Conservation (phyloP, 129 eudicot genomes). For the Flaveria ramosissima region DNA sequence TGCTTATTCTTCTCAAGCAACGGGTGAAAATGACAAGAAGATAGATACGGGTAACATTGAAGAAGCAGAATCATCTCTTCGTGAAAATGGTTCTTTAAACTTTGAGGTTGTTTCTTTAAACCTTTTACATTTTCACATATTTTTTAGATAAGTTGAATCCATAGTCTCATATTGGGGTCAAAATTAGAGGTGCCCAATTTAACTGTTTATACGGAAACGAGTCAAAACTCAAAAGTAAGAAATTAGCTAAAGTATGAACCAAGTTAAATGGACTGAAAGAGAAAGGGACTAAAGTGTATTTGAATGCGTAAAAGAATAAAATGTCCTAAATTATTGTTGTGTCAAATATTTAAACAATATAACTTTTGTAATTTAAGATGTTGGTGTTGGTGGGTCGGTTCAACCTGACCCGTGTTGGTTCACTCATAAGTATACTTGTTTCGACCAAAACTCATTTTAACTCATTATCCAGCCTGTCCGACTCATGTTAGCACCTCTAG, state of each 20-base stretch:
- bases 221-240: not conserved
- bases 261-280: not conserved
- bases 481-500: not conserved
- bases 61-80: conserved; percentile 91
- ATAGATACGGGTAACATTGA: conserved; percentile 80
- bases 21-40: conserved; percentile 54
- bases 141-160: not conserved
- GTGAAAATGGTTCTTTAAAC: conserved; percentile 82
- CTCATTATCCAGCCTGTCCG: not conserved
- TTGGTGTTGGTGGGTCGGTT: not conserved
- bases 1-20: conserved; percentile 53
- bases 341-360: not conserved
- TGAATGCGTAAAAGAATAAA: not conserved
- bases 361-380: not conserved
- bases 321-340: not conserved
- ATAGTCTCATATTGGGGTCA: conserved; percentile 2
- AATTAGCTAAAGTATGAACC: not conserved
- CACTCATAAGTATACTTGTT: not conserved
- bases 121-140: not conserved
- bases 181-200: not conserved
- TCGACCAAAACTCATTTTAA: not conserved
- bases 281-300: not conserved
- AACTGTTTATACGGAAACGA: not conserved
- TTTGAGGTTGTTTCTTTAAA: conserved; percentile 62
- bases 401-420: not conserved